Conservation (phyloP, 148 eudicot species). For the Camellia japonica region DNA sequence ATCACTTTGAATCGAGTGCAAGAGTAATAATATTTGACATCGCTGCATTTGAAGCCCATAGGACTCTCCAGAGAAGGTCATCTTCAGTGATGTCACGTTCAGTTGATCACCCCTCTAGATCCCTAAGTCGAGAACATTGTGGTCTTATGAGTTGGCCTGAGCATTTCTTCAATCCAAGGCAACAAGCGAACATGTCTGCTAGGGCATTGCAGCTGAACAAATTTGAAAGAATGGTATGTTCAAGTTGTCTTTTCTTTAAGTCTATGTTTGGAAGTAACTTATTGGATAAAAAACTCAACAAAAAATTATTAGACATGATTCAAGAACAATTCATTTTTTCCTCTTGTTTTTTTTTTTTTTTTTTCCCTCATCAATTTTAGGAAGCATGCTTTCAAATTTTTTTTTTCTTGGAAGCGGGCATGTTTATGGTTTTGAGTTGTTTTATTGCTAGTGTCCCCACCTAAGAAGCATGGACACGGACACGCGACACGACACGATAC, state of each 20-base stretch:
- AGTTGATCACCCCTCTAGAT: constrained; percentile 45
- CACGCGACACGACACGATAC: too few species aligned
- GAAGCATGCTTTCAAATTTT: too few species aligned
- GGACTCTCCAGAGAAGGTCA: constrained; percentile 50
- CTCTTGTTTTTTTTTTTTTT: background rate
- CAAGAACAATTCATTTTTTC: too few species aligned
- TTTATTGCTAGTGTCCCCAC: too few species aligned
- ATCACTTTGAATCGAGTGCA: constrained; percentile 71
- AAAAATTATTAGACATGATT: too few species aligned
- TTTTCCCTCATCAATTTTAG: background rate
- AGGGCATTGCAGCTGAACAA: constrained; percentile 79
- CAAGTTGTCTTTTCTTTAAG: background rate
- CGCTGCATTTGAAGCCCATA: constrained; percentile 49
- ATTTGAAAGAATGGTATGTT: constrained; percentile 75
- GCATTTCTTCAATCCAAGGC: constrained; percentile 31
- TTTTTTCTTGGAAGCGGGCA: too few species aligned
- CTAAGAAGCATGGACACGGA: background rate
- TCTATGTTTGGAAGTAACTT: too few species aligned
- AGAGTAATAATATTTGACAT: constrained; percentile 70
- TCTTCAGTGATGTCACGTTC: constrained; percentile 49
- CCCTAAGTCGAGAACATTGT: constrained; percentile 46
- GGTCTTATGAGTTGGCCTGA: constrained; percentile 94
- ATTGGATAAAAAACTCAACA: too few species aligned
- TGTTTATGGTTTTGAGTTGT: too few species aligned
- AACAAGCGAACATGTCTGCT: constrained; percentile 46